These are phyloP conservation scores for Vigna mungo DNA, from an alignment of 306 rosid species.

Conservation along the genomic window DNA sequence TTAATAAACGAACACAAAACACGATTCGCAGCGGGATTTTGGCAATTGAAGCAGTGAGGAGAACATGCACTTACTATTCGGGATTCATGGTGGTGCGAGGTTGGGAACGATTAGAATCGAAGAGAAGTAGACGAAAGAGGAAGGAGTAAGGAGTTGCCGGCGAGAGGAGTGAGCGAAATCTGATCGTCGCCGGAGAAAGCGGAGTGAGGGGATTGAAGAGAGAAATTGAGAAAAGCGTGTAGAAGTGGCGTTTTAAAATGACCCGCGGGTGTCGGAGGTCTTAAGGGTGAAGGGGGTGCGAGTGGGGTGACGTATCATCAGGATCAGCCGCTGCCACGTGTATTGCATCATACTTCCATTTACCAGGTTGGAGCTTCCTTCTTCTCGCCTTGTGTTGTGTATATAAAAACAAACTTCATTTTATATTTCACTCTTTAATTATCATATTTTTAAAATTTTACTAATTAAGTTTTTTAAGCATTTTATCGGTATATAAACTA, in stretches of 20 bases:
- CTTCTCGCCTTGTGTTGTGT: background rate
- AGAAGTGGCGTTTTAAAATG: conserved; percentile 53
- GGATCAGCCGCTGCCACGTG: conserved; percentile 56
- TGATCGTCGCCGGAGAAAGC: conserved; percentile 56
- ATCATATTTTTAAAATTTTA: too few species aligned
- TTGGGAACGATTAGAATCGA: conserved; percentile 42
- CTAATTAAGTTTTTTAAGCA: too few species aligned
- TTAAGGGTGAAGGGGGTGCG: conserved; percentile 27
- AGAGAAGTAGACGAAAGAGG: background rate
- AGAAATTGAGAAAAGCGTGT: conserved; percentile 46
- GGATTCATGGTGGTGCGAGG: conserved; percentile 77
- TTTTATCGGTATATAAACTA: too few species aligned
- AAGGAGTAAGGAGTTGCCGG: conserved; percentile 36
- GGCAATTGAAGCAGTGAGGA: conserved; percentile 32
- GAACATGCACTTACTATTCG: conserved; percentile 80
- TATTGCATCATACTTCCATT: background rate
- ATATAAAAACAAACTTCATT: too few species aligned
- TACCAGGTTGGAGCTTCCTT: conserved; percentile 17
- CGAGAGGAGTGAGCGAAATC: conserved; percentile 41
- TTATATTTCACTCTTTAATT: too few species aligned
- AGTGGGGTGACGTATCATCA: conserved; percentile 55
- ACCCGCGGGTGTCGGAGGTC: conserved; percentile 53
- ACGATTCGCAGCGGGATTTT: background rate
- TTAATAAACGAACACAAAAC: background rate
- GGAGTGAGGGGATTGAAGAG: background rate